Evolutionary conservation across 257 asterid genomes (phyloP).

Genomic region (Agastache rugosa): DNA sequence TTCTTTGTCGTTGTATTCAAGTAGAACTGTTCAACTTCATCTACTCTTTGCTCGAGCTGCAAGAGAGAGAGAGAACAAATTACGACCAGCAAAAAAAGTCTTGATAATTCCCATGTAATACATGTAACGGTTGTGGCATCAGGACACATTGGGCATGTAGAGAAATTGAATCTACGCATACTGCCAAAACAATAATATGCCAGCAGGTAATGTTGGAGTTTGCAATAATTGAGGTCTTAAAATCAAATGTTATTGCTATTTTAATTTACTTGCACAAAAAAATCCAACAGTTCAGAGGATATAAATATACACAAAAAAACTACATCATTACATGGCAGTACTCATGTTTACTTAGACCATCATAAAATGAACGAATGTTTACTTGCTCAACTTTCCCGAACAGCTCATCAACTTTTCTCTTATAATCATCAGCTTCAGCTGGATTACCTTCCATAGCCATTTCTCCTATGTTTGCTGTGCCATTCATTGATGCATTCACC

Average conservation of each 20-base stretch:
- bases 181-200: not conserved
- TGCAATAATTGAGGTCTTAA: not conserved
- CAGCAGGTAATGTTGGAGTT: not conserved
- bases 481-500: constrained; percentile 38
- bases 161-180: not conserved
- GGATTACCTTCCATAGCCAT: constrained; percentile 43
- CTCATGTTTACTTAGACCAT: constrained; percentile 11
- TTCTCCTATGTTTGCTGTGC: constrained; percentile 27
- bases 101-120: constrained; percentile 5
- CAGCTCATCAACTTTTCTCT: constrained; percentile 63
- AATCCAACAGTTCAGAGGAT: not conserved
- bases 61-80: constrained; percentile 28
- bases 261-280: not conserved
- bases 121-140: not conserved
- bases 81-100: constrained; percentile 25
- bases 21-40: constrained; percentile 73
- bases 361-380: constrained; percentile 33
- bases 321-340: constrained; percentile 18
- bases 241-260: constrained; percentile 22
- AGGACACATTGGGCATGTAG: constrained; percentile 27
- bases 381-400: constrained; percentile 60
- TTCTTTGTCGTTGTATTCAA: constrained; percentile 45
- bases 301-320: constrained; percentile 7
- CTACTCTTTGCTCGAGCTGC: constrained; percentile 84
- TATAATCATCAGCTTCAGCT: constrained; percentile 51